Evolutionary conservation across 208 protist genomes (phyloP), one percentile per base, ranked within the genome.

Genomic region (Herpetomonas muscarum): DNA sequence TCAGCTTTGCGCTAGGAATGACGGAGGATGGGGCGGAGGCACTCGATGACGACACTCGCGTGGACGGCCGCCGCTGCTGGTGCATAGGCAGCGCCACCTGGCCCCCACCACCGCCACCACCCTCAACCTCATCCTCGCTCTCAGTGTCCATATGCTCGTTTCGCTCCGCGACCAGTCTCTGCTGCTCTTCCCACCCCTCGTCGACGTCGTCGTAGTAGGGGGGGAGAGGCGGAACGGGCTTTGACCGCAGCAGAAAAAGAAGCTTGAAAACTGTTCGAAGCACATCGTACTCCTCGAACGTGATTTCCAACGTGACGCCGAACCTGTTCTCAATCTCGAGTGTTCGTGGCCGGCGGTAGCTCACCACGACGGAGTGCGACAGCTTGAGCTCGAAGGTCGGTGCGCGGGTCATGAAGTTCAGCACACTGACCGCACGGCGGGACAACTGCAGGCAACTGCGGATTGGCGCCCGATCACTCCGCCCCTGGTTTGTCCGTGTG

Each of bases 231-330:
- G 55, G 55, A 10, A 34, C 45, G 4, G 55, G 39, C 41, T 53
- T 61, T 5, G 30, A 9, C 31, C 48, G 55, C 45, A 61, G 42
- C 37, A 65, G 31, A 47, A 69, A 75, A 6, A 69, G 19, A n/a
- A 61, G 30, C 53, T 75, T 75, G 63, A 61, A 69, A 9, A 75
- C 61, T 13, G 57, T 45, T 19, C 58, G 30, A 32, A 70, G 28
- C 7, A 65, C 57, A 5, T 56, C 48, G 3, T 57, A 55, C 13
- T 53, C 42, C 0, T 64, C 57, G 29, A 70, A 66, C 0, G 21
- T 30, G 5, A 69, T 30, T 31, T 47, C 68, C 7, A 69, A 39
- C 2, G 54, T 45, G 7, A 51, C 68, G 10, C 67, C 61, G 6
- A 56, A 28, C 12, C 44, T 19, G 25, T 61, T 50, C 61, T 61